These are phyloP conservation scores for Cryptococcus wingfieldii DNA, from an alignment of 1,284 basidiomycete species.

Conservation along the genomic window DNA sequence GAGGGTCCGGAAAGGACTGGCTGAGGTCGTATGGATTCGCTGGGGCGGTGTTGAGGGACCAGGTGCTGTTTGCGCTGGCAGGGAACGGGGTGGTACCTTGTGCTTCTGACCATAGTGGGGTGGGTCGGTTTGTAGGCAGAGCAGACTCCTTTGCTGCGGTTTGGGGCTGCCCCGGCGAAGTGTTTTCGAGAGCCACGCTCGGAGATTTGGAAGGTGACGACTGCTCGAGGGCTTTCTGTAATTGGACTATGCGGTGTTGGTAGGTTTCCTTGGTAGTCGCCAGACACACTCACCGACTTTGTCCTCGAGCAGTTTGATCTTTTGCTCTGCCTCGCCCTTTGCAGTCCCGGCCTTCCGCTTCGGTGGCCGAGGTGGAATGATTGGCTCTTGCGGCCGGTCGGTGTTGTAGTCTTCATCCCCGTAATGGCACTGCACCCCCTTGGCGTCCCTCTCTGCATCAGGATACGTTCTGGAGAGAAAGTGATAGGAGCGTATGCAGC, in stretches of 20 bases:
- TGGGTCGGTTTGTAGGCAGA: too few relatives aligned
- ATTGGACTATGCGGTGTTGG: constrained; percentile 2
- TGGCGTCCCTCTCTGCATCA: constrained; percentile 28
- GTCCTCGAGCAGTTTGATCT: constrained; percentile 29
- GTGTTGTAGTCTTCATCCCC: constrained; percentile 20
- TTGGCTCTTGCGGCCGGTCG: neutral
- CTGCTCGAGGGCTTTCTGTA: constrained; percentile 9
- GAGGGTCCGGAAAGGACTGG: too few relatives aligned
- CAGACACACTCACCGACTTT: constrained; percentile 27
- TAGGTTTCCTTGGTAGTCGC: neutral
- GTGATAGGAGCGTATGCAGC: constrained; percentile 21
- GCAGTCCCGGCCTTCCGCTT: neutral
- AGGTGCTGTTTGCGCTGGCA: too few relatives aligned
- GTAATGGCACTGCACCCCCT: constrained; percentile 36
- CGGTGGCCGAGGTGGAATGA: neutral
- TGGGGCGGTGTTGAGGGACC: too few relatives aligned
- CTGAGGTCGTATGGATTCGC: too few relatives aligned
- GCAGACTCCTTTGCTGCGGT: too few relatives aligned
- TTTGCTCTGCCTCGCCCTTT: constrained; percentile 4
- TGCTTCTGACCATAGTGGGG: too few relatives aligned
- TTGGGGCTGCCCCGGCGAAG: too few relatives aligned
- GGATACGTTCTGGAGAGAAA: constrained; percentile 30
- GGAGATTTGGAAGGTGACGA: neutral
- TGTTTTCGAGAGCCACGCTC: too few relatives aligned
- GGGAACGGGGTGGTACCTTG: too few relatives aligned